Conservation (phyloP, 768 basidiomycete species). For the Serendipita indica region DNA sequence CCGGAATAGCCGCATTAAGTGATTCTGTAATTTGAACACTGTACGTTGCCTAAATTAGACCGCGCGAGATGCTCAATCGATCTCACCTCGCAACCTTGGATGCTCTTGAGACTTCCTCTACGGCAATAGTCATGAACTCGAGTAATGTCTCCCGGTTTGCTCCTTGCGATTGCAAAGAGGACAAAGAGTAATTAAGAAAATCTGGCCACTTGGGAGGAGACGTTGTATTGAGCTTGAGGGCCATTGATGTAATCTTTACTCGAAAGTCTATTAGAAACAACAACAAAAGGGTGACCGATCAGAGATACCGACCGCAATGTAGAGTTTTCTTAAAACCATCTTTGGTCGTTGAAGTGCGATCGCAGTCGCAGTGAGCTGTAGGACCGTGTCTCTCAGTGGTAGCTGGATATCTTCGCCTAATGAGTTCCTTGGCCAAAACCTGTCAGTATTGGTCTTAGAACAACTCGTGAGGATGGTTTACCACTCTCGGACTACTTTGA, state of each 20-base stretch:
- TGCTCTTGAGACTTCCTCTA: constrained; percentile 65
- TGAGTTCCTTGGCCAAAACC: constrained; percentile 39
- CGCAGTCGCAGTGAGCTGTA: constrained; percentile 55
- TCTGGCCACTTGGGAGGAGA: constrained; percentile 51
- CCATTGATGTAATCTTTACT: constrained; percentile 46
- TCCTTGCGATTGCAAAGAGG: constrained; percentile 44
- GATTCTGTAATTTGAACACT: constrained; percentile 53
- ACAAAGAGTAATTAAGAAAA: constrained; percentile 56
- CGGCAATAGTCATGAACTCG: constrained; percentile 68
- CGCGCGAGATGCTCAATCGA: no score
- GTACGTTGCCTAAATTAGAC: no score
- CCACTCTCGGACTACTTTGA: constrained; percentile 91
- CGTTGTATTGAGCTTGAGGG: constrained; percentile 50
- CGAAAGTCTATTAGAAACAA: constrained; percentile 9
- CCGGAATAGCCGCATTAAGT: constrained; percentile 48
- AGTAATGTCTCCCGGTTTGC: constrained; percentile 45
- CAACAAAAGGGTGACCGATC: constrained; percentile 4
- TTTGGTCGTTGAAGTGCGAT: constrained; percentile 43
- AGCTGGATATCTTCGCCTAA: constrained; percentile 49
- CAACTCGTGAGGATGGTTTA: constrained; percentile 21
- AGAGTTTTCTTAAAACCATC: constrained; percentile 72
- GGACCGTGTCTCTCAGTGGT: constrained; percentile 46
- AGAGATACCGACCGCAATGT: constrained; percentile 65
- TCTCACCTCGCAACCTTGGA: constrained; percentile 50
- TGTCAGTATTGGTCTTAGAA: neutral